A percentile compares a stretch with the other conserved stretches of the same genome.
Conservation (phyloP, 73 alveolate species). For the Paramecium pentaurelia region DNA sequence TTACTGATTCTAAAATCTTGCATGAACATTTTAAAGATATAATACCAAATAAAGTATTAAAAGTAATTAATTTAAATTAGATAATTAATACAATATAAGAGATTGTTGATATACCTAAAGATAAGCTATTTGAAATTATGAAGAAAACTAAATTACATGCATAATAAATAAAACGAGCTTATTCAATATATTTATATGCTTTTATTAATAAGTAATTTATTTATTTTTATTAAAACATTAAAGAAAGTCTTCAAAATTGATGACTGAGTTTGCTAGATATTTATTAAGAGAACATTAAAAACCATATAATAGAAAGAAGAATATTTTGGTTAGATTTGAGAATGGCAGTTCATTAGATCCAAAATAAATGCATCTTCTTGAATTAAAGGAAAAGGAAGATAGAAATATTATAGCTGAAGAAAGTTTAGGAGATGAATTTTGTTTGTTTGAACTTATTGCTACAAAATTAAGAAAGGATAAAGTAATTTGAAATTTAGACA, state of each 20-base stretch:
- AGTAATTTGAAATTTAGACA: neutral
- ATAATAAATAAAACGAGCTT: neutral
- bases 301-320: neutral
- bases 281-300: neutral
- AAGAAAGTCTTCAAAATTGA: neutral
- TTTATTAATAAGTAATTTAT: neutral
- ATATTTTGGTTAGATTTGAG: slow-evolving; percentile 8
- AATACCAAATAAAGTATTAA: neutral
- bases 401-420: neutral
- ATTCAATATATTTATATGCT: neutral
- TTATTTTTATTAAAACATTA: neutral
- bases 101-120: neutral
- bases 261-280: neutral
- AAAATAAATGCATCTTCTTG: neutral
- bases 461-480: slow-evolving; percentile 28
- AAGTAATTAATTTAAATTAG: neutral
- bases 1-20: neutral
- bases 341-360: neutral
- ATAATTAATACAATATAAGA: neutral
- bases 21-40: neutral
- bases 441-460: slow-evolving; percentile 28
- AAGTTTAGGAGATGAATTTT: neutral
- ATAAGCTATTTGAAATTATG: neutral
- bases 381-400: slow-evolving; percentile 19
- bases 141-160: slow-evolving; percentile 14